Evolutionary conservation across 148 eudicot species (phyloP), one percentile per base, ranked within the genome.

Genomic region (Heliamphora exappendiculata): DNA sequence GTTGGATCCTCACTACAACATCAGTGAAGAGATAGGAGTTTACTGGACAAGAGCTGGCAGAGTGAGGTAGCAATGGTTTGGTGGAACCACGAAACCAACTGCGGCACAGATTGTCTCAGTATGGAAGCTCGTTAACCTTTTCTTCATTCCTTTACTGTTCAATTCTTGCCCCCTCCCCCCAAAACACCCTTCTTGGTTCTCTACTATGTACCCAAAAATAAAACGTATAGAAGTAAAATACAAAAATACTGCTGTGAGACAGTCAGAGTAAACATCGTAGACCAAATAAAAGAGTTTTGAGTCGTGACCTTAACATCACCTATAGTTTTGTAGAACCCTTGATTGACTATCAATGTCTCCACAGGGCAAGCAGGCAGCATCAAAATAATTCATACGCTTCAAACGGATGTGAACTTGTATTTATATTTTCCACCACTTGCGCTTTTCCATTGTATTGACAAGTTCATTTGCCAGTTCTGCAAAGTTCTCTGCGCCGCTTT

Each of bases 361-460:
- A 37, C 6, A 16, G 51, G 22, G 22, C 67, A 59, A 28, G 16
- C 31, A 57, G 20, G 76, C 36, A 37, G 24, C 47, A 37, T 53
- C 49, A 42, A 62, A 53, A 76, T n/a, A 67, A 76, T 70, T 14
- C 41, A 26, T 50, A 14, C 47, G 14, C 31, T 59, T 14, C 14
- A 11, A 34, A 72, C 19, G 47, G 29, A 20, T 20, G 34, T 7
- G 19, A 57, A 26, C 41, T 51, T 58, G 13, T 65, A 7, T 24
- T 93, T 75, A 93, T 73, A 90, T 49, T 41, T 91, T 81, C 99
- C 99, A 95, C 96, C 97, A 92, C 78, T 91, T 95, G 7, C 97
- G 94, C 76, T 86, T 88, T 77, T 95, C 94, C 94, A 91, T 91
- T 80, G 67, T 55, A 85, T 86, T 91, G 63, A 86, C 99, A 66